A percentile compares a stretch with the other conserved stretches of the same genome.
Evolutionary conservation across 116 monocot species (phyloP).

Genomic region (Dioscorea cayenensis): DNA sequence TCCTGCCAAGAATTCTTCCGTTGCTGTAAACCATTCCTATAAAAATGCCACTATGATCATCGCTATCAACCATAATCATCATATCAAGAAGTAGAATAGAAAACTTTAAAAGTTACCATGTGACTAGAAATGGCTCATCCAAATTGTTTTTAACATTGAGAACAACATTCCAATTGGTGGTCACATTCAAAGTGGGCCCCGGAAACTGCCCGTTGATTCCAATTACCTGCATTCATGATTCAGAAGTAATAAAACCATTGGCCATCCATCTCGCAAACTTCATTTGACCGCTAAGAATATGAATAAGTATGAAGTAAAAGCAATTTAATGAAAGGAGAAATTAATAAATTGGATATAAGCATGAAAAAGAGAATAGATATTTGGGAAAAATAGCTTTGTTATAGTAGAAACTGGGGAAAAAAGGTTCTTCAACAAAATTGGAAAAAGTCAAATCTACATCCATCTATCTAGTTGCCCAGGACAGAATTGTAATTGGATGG

Average conservation of each 20-base stretch:
- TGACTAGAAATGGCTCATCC: conserved; percentile 87
- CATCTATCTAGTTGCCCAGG: no score
- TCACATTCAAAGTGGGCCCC: conserved; percentile 76
- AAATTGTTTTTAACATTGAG: conserved; percentile 72
- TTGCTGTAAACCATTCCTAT: conserved; percentile 89
- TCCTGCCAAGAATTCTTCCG: conserved; percentile 95
- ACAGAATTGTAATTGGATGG: no score
- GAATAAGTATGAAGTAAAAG: no score
- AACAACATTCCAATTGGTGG: conserved; percentile 94
- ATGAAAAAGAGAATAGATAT: no score
- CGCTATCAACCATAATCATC: conserved; percentile 2
- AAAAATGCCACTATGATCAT: conserved; percentile 10
- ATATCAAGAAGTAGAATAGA: background rate
- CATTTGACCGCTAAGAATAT: no score
- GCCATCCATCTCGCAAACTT: background rate
- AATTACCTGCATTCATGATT: conserved; percentile 50
- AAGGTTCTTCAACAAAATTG: no score
- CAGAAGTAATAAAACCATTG: background rate
- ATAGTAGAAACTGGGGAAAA: no score
- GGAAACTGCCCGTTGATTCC: conserved; percentile 84
- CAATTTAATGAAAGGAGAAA: no score
- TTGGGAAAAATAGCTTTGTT: no score
- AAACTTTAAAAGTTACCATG: conserved; percentile 37
- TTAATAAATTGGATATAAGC: no score
- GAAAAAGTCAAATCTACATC: no score